A percentile compares a stretch with the other conserved stretches of the same genome.
These are phyloP conservation scores for Rauvolfia tetraphylla DNA, from an alignment of 257 asterid genomes.

Conservation along the genomic window DNA sequence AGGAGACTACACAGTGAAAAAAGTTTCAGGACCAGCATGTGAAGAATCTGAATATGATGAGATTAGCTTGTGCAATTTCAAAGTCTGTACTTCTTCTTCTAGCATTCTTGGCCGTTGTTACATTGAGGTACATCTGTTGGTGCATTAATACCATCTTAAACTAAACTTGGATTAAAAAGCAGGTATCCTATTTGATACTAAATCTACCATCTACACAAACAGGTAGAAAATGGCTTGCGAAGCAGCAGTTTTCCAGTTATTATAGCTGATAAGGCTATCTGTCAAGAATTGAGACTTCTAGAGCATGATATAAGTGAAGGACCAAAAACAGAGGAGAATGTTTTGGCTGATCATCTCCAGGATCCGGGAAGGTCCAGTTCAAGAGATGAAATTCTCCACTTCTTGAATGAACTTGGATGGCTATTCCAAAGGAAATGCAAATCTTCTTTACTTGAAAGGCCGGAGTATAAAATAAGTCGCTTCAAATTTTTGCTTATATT, in stretches of 20 bases:
- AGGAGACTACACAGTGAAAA: constrained; percentile 31
- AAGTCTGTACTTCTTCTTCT: constrained; percentile 34
- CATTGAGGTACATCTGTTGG: constrained; percentile 58
- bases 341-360: constrained; percentile 29
- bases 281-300: constrained; percentile 67
- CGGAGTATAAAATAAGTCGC: constrained; percentile 51
- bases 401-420: constrained; percentile 92
- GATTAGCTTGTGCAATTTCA: constrained; percentile 49
- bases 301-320: constrained; percentile 53
- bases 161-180: background rate
- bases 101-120: constrained; percentile 65
- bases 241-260: constrained; percentile 72
- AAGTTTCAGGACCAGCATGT: constrained; percentile 30
- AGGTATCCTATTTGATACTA: background rate
- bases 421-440: constrained; percentile 68
- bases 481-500: constrained; percentile 66
- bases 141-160: background rate
- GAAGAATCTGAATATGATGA: constrained; percentile 38
- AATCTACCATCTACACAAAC: constrained; percentile 13
- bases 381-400: constrained; percentile 52
- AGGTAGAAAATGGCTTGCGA: constrained; percentile 68
- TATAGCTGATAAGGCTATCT: constrained; percentile 69
- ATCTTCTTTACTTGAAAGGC: constrained; percentile 43
- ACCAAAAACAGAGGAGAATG: constrained; percentile 22
- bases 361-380: constrained; percentile 31